Evolutionary conservation across 192 early-diverging fungal genomes (phyloP), one percentile per base, ranked within the genome.

Genomic region (Umbelopsis isabellina): DNA sequence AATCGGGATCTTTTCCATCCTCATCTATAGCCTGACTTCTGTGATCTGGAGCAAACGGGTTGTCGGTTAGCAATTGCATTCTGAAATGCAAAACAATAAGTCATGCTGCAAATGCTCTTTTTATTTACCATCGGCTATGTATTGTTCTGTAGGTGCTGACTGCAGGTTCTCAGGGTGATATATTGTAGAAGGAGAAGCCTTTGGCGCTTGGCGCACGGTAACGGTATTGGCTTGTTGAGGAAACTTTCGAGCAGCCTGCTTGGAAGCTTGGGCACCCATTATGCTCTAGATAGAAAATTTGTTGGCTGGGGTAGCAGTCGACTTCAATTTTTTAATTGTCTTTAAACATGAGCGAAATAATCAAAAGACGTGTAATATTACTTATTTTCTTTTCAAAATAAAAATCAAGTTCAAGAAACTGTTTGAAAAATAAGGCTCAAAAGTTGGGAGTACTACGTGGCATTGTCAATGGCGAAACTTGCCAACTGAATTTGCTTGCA

Each of bases 201-300:
- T 55, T 66, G 71, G 71, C 20, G 23, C 48, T 44, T 50, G 47
- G 46, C n/a, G 8, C 18, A 72, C 27, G 20, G 27, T 72, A 33
- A 66, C 71, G n/a, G 71, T 61, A 11, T 35, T 55, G 16, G 71
- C 61, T 16, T 64, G 58, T 51, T 64, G 55, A 10, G 71, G 71
- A 23, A 72, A 66, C 61, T 72, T 72, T 33, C 71, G 71, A 27
- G 46, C 71, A 35, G 66, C 46, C 65, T 72, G 71, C 21, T 72
- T 72, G 8, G 71, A 72, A 46, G 71, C 61, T 51, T 51, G 48
- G 22, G 65, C 44, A 10, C 71, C 71, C 71, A 72, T 72, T 23
- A 13, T 66, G 18, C 48, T 35, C 15, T 44, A 46, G 27, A 1
- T 35, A 35, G 33, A 51, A 69, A 69, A 49, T 49, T 49, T 49